Evolutionary conservation across 1,139 yeast genomes (phyloP).

Genomic region (Yamadazyma conglobata): DNA sequence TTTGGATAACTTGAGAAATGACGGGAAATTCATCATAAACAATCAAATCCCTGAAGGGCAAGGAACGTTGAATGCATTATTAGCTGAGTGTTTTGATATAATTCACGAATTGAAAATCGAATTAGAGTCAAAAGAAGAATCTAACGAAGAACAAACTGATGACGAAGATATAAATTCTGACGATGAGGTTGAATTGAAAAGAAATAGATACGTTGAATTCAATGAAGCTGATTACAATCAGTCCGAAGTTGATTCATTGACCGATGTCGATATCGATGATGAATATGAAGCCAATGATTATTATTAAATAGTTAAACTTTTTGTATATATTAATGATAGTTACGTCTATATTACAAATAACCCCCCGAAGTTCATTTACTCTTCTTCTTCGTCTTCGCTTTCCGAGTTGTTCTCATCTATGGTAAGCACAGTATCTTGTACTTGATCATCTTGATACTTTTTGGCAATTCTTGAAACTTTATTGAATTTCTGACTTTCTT

Average conservation of each 20-base stretch:
- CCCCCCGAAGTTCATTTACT: conserved; percentile 8
- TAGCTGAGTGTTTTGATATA: conserved; percentile 93
- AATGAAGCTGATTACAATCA: conserved; percentile 48
- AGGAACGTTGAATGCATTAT: conserved; percentile 82
- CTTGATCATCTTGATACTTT: conserved; percentile 49
- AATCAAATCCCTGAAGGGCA: conserved; percentile 95
- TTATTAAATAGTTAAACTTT: conserved; percentile 21
- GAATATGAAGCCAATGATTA: conserved; percentile 47
- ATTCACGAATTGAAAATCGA: conserved; percentile 87
- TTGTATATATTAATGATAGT: conserved; percentile 11
- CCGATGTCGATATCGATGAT: conserved; percentile 19
- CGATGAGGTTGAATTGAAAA: conserved; percentile 44
- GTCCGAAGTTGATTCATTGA: conserved; percentile 30
- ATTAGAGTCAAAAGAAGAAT: conserved; percentile 65
- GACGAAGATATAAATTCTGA: conserved; percentile 31
- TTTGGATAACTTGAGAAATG: conserved; percentile 77
- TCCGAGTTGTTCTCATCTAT: conserved; percentile 61
- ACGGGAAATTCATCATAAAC: conserved; percentile 87
- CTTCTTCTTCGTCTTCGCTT: conserved; percentile 49
- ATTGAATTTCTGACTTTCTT: conserved; percentile 51
- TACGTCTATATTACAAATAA: conserved; percentile 8
- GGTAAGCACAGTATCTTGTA: conserved; percentile 53
- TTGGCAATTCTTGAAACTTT: conserved; percentile 71
- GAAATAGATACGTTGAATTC: conserved; percentile 43
- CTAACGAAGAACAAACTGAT: conserved; percentile 22